These are phyloP conservation scores for Oligophagozyma castellii DNA, from an alignment of 1,139 yeast species.

Conservation along the genomic window DNA sequence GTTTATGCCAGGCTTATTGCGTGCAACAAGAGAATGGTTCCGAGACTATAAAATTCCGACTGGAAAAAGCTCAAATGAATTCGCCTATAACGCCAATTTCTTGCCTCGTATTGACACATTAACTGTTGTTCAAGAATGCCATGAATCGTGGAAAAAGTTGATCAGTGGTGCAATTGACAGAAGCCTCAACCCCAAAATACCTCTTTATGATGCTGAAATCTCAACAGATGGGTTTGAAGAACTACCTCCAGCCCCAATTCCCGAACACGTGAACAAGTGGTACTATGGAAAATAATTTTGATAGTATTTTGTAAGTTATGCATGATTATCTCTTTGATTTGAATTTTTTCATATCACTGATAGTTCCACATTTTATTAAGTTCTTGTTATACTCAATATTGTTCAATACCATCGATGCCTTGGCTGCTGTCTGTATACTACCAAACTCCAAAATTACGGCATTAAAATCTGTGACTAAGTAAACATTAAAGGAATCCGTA, in stretches of 20 bases:
- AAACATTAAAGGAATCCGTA: conserved; percentile 20
- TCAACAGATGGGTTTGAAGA: no score
- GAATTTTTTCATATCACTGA: conserved; percentile 23
- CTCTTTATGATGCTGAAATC: not conserved
- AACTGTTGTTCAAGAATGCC: conserved; percentile 59
- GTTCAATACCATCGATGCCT: conserved; percentile 37
- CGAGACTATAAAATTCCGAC: conserved; percentile 90
- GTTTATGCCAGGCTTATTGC: conserved; percentile 72
- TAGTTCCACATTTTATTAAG: conserved; percentile 28
- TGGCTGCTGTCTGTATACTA: conserved; percentile 39
- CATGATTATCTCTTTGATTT: conserved; percentile 1
- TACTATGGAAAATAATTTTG: conserved; percentile 16
- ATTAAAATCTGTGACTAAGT: conserved; percentile 34
- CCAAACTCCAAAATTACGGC: conserved; percentile 44
- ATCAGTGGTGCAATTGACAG: conserved; percentile 37
- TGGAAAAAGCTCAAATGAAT: conserved; percentile 78
- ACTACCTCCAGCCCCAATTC: conserved; percentile 28
- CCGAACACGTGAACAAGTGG: conserved; percentile 26
- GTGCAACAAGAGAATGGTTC: conserved; percentile 86
- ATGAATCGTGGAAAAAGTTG: conserved; percentile 64
- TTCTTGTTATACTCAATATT: conserved; percentile 30
- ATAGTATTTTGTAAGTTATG: conserved; percentile 16
- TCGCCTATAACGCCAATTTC: conserved; percentile 76
- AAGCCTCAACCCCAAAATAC: not conserved
- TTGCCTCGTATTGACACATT: conserved; percentile 58